Evolutionary conservation across 1,139 yeast genomes (phyloP).

Genomic region (Kluyveromyces sp.): DNA sequence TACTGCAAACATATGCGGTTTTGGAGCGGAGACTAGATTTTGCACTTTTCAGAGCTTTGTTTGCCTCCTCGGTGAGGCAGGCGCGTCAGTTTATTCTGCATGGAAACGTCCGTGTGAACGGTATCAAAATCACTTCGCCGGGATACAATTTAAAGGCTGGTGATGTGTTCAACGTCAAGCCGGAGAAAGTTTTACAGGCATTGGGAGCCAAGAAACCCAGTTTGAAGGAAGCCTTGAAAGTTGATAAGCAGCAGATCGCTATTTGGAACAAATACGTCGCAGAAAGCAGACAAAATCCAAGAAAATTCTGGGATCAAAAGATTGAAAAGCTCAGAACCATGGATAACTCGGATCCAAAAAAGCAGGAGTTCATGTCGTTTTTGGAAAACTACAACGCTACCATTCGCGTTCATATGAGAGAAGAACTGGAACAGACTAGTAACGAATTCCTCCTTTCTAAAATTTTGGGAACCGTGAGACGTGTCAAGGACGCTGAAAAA

Average conservation of each 20-base stretch:
- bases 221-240: constrained; percentile 54
- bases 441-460: constrained; percentile 23
- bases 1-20: constrained; percentile 81
- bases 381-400: constrained; percentile 22
- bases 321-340: constrained; percentile 20
- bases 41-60: constrained; percentile 85
- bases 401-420: constrained; percentile 22
- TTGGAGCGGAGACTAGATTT: constrained; percentile 84
- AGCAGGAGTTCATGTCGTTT: constrained; percentile 20
- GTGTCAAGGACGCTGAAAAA: constrained; percentile 13
- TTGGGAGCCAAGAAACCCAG: constrained; percentile 81
- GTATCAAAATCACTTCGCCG: constrained; percentile 69
- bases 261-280: constrained; percentile 70
- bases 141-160: constrained; percentile 75
- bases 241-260: constrained; percentile 63
- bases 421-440: constrained; percentile 26
- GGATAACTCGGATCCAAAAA: constrained; percentile 23
- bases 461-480: constrained; percentile 21
- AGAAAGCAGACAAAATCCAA: constrained; percentile 47
- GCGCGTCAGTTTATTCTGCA: constrained; percentile 82
- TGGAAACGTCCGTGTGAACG: constrained; percentile 84
- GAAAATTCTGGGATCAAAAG: constrained; percentile 49
- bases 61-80: constrained; percentile 90
- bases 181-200: constrained; percentile 79
- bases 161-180: constrained; percentile 78